Evolutionary conservation across 441 rosid genomes (phyloP).

Genomic region (Pelargonium cotyledonis): DNA sequence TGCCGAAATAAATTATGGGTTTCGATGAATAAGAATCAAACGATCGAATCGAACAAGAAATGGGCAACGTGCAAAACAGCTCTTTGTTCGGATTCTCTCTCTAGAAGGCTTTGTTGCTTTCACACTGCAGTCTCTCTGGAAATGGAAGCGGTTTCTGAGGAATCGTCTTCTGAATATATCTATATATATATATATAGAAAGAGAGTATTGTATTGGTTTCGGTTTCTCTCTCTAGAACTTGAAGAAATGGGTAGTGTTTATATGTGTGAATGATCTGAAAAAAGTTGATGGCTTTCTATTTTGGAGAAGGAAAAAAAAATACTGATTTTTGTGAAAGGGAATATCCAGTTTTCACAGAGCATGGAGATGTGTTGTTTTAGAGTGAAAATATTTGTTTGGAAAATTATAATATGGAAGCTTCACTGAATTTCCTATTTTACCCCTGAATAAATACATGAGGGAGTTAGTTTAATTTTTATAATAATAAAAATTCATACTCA

Average conservation of each 20-base stretch:
- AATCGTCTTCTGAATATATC: not conserved
- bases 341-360: constrained; percentile 2
- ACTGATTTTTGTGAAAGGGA: constrained; percentile 4
- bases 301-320: not conserved
- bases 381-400: no score
- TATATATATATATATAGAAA: not conserved
- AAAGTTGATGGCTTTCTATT: constrained; percentile 7
- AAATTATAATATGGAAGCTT: no score
- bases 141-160: not conserved
- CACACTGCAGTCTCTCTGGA: not conserved
- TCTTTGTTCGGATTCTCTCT: not conserved
- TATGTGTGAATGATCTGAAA: not conserved
- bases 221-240: constrained; percentile 2
- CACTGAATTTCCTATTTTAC: no score
- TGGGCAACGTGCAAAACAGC: constrained; percentile 3
- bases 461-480: no score
- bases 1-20: not conserved
- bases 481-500: no score
- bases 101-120: not conserved
- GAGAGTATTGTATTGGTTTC: not conserved
- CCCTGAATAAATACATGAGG: no score
- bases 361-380: not conserved
- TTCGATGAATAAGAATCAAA: not conserved
- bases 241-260: not conserved
- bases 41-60: not conserved